Evolutionary conservation across 176 grass and related monocot genomes (phyloP).

Genomic region (Saccharum spontaneum): DNA sequence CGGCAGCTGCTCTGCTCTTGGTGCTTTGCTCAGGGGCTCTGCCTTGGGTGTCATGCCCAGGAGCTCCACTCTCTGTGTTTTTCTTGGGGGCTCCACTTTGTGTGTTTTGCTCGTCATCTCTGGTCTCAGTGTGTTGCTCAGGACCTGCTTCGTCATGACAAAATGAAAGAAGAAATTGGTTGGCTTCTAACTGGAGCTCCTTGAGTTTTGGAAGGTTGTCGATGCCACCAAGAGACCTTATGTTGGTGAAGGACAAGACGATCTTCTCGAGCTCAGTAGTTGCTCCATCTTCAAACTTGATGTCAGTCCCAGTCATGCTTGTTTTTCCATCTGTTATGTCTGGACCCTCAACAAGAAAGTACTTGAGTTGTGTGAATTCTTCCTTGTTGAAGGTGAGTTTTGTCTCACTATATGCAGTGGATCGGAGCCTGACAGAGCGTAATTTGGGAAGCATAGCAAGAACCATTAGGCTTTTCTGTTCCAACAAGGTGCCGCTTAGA

Average conservation of each 20-base stretch:
- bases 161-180: not conserved
- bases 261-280: not conserved
- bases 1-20: not conserved
- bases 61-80: not conserved
- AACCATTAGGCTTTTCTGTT: not conserved
- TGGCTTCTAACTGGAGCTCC: not conserved
- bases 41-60: not conserved
- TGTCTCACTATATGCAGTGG: not conserved
- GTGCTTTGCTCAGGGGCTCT: not conserved
- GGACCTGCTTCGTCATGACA: not conserved
- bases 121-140: not conserved
- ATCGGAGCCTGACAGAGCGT: not conserved
- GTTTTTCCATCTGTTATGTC: not conserved
- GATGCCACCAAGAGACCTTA: not conserved
- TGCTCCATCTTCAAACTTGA: not conserved
- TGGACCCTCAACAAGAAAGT: not conserved
- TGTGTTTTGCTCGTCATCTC: not conserved
- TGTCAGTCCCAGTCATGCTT: not conserved
- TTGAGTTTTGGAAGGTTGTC: not conserved
- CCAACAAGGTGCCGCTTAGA: not conserved
- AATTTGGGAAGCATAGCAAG: constrained; percentile 15
- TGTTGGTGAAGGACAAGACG: not conserved
- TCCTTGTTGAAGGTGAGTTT: not conserved
- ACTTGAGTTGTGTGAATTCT: not conserved
- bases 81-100: not conserved